phyloP scores from a whole-genome alignment of 2,329 filamentous ascomycete genomes.

The Trichoderma polysporum region DNA sequence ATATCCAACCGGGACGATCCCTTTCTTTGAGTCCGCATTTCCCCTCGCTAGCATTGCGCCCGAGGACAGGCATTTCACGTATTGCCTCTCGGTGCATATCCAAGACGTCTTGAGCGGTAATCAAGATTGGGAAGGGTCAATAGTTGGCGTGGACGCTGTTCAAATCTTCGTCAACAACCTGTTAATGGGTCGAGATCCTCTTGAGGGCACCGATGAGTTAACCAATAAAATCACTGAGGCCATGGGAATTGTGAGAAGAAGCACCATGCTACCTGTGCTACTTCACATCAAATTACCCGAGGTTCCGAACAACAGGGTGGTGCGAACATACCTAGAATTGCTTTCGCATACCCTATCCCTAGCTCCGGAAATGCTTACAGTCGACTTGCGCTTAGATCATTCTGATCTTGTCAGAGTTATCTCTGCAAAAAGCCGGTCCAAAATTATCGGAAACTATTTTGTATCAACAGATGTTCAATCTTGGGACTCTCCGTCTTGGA shows the following conservation, averaged over 20 bases:
- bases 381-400: background rate
- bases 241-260: constrained; percentile 7
- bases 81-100: constrained; percentile 1
- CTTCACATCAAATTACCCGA: constrained; percentile 9
- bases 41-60: constrained; percentile 14
- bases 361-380: constrained; percentile 9
- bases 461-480: constrained; percentile 6
- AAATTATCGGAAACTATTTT: constrained; percentile 10
- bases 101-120: background rate
- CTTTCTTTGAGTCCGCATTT: constrained; percentile 16
- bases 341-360: constrained; percentile 2
- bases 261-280: constrained; percentile 3
- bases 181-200: background rate
- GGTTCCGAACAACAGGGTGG: background rate
- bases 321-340: constrained; percentile 3
- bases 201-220: background rate
- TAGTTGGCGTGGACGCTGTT: constrained; percentile 5
- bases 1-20: background rate
- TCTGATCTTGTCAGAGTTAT: background rate
- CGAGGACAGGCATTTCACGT: constrained; percentile 5
- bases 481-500: constrained; percentile 7
- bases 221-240: constrained; percentile 1
- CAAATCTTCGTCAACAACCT: constrained; percentile 9
- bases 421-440: constrained; percentile 2
- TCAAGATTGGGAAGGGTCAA: background rate